Evolutionary conservation across 768 basidiomycete genomes (phyloP), one percentile per base, ranked within the genome.

Genomic region (Boletus sensibilis): DNA sequence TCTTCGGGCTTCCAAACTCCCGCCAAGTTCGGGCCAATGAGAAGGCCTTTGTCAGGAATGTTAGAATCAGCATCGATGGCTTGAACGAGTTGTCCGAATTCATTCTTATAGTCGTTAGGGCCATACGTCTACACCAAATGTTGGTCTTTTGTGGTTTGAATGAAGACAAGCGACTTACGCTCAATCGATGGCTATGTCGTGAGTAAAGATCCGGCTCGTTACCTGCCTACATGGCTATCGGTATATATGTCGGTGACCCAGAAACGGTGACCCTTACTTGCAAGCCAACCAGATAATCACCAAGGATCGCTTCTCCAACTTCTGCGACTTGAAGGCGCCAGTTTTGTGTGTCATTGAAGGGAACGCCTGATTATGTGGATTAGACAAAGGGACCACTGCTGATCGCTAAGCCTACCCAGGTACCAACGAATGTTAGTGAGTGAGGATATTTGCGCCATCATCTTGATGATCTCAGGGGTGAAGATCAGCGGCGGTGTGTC

Each of bases 141-240:
- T 68, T 9, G 49, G 40, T n/a, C 23, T n/a, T 8, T 18, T 16
- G 16, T 23, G 10, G 13, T 21, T 13, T 11, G 9, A n/a, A 20
- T 4, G 14, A 13, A 23, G 5, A 27, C n/a, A 20, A 12, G 33
- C 23, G 14, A 43, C 53, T 12, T 38, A 65, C 63, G 1, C 50
- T 54, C 0, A 65, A 53, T 20, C 78, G 70, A 43, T 75, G 75
- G 13, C 71, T 68, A 58, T 77, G 76, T 35, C 72, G 74, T 11
- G 76, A 72, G 60, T 86, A 92, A 59, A 90, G 79, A 74, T 93
- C 90, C 16, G 89, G 90, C 71, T 92, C 90, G 66, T 92, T 90
- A 3, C 85, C 88, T 1, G 84, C 80, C 66, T 89, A 85, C 9
- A 34, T 25, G 23, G 48, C 1, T 29, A 34, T 31, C 8, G 16